Evolutionary conservation across 805 yeast species (phyloP), one percentile per base, ranked within the genome.

Genomic region (Candida tibetensis): DNA sequence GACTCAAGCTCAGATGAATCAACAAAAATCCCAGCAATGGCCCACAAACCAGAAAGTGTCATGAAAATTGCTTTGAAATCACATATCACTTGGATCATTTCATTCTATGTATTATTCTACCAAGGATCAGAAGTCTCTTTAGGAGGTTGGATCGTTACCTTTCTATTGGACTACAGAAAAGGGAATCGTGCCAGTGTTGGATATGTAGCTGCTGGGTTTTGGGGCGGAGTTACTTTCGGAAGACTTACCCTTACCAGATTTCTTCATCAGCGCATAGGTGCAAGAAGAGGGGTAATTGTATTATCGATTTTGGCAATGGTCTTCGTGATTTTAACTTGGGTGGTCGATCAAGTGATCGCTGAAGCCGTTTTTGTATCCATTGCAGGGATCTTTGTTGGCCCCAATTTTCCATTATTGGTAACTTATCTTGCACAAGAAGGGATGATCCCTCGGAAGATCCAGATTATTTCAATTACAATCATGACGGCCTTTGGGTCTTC

Each of bases 101-200:
- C 88, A 4, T 46, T 68, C 1, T 79, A 74, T 48, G 63, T 81
- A 17, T 74, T 83, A 47, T 66, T 77, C 34, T 83, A 84, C 50
- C 75, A 81, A 47, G 91, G 90, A 4, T 74, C 79, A 2, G 90
- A 83, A 54, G 81, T 82, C 17, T 61, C 82, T 1, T 60, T 82
- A 42, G 88, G 82, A 1, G 82, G 87, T 2, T 83, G 90, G 89
- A 62, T 79, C 14, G 79, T 79, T 32, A 77, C 87, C 2, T 84
- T 73, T 49, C 58, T 84, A 38, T 64, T 79, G 29, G 74, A 71
- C 18, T 73, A 78, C 37, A 72, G 84, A 40, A 58, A 69, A 12
- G 79, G 79, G 13, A 61, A 66, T 34, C 63, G 63, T 22, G 48
- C 63, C 1, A 54, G 63, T 15, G 74, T 79, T 52, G 83, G 88